Percentiles rank a stretch among this genome's conserved stretches.
Conservation (phyloP, 2,329 filamentous ascomycete species). For the Colletotrichum lentis region DNA sequence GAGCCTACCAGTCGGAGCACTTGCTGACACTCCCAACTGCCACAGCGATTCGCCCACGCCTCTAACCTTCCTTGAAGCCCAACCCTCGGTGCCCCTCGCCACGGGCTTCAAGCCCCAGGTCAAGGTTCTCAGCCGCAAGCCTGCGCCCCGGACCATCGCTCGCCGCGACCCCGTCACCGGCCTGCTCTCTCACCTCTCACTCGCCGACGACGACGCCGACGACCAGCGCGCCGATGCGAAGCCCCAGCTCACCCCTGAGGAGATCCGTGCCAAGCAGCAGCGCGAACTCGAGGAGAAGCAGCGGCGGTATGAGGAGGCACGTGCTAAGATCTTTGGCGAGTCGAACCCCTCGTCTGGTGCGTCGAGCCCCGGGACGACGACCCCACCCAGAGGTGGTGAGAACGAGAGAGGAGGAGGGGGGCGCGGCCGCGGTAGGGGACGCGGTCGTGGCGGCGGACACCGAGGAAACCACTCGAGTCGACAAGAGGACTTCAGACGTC, state of each 20-base stretch:
- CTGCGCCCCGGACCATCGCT: conserved; percentile 66
- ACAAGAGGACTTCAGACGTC: conserved; percentile 44
- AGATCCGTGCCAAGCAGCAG: conserved; percentile 80
- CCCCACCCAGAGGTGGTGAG: conserved; percentile 61
- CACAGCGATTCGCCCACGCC: conserved; percentile 76
- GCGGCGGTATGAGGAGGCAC: conserved; percentile 85
- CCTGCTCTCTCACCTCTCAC: conserved; percentile 54
- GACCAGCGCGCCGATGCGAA: conserved; percentile 69
- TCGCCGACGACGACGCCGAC: conserved; percentile 69
- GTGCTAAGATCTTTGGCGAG: conserved; percentile 85
- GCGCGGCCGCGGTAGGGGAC: conserved; percentile 53
- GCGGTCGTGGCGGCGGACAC: conserved; percentile 54
- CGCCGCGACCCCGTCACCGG: conserved; percentile 64
- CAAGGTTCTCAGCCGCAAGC: conserved; percentile 86
- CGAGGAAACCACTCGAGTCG: conserved; percentile 44
- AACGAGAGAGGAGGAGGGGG: conserved; percentile 52
- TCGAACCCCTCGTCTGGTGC: conserved; percentile 62
- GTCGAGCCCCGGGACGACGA: conserved; percentile 69
- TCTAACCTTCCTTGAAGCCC: conserved; percentile 77
- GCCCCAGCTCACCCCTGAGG: conserved; percentile 73
- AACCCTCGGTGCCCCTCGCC: conserved; percentile 66
- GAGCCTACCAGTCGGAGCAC: background rate
- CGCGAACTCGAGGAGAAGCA: conserved; percentile 88
- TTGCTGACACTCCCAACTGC: conserved; percentile 3
- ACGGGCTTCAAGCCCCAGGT: conserved; percentile 83